Evolutionary conservation across 371 early-diverging fungal genomes (phyloP).

Genomic region (Mortierella sp.): DNA sequence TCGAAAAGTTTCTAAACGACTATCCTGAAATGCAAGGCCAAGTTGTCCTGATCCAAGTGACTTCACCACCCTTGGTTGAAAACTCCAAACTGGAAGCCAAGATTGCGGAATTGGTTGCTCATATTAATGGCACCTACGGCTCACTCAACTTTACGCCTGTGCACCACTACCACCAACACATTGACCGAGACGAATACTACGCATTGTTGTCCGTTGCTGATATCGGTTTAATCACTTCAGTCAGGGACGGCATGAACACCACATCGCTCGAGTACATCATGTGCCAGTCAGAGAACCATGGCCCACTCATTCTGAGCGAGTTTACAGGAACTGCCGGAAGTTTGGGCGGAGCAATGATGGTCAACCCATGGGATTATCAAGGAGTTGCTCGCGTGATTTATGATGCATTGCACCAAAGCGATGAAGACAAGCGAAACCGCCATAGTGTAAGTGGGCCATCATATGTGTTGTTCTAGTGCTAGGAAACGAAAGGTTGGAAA

Average conservation of each 20-base stretch:
- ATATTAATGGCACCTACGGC: slow-evolving; percentile 95
- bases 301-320: slow-evolving; percentile 95
- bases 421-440: slow-evolving; percentile 81
- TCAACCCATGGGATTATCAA: slow-evolving; percentile 98
- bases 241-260: slow-evolving; percentile 99
- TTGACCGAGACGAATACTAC: slow-evolving; percentile 94
- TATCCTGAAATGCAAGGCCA: slow-evolving; percentile 92
- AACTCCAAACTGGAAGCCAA: slow-evolving; percentile 80
- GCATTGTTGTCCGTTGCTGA: slow-evolving; percentile 96
- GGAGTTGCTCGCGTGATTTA: slow-evolving; percentile 95
- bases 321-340: slow-evolving; percentile 97
- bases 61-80: slow-evolving; percentile 64
- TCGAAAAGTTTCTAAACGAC: slow-evolving; percentile 89
- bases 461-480: no score
- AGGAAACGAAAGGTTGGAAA: no score
- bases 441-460: slow-evolving; percentile 71
- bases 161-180: slow-evolving; percentile 94
- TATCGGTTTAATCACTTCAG: slow-evolving; percentile 93
- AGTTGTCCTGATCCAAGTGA: slow-evolving; percentile 92
- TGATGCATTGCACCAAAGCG: slow-evolving; percentile 86
- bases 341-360: slow-evolving; percentile 88
- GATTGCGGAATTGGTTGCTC: slow-evolving; percentile 89
- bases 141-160: slow-evolving; percentile 95
- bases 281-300: slow-evolving; percentile 93
- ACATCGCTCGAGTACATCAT: slow-evolving; percentile 98